Percentiles rank a stretch among this genome's conserved stretches.
Evolutionary conservation across 306 rosid species (phyloP).

Genomic region (Alnus glutinosa): DNA sequence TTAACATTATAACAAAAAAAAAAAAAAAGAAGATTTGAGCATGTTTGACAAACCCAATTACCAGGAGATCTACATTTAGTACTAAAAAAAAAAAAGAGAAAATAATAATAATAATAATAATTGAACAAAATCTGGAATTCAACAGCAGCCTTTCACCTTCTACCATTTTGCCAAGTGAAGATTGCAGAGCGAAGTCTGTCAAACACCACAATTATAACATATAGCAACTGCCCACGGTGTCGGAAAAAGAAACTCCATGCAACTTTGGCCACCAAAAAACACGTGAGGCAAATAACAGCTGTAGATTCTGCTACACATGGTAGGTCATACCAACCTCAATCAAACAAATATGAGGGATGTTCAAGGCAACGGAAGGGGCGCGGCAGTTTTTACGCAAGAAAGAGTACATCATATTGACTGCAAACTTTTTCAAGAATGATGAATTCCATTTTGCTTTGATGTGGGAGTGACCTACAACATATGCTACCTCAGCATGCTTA

Average conservation of each 20-base stretch:
- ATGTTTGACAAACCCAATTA: constrained; percentile 30
- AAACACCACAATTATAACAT: background rate
- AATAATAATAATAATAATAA: background rate
- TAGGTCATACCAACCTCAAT: constrained; percentile 90
- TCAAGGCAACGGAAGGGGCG: constrained; percentile 71
- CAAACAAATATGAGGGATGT: constrained; percentile 84
- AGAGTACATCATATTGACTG: constrained; percentile 66
- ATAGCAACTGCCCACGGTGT: background rate
- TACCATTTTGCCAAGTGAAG: background rate
- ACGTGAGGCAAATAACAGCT: constrained; percentile 15
- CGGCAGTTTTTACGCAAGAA: constrained; percentile 87
- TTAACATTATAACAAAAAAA: constrained; percentile 6
- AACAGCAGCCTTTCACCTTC: background rate
- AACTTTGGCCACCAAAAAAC: constrained; percentile 25
- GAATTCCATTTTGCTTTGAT: constrained; percentile 79
- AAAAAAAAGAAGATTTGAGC: background rate
- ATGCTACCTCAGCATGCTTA: constrained; percentile 78
- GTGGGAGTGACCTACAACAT: constrained; percentile 75
- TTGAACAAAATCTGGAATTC: background rate
- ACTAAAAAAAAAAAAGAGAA: too few relatives aligned
- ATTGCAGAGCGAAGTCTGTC: background rate
- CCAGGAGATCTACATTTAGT: constrained; percentile 12
- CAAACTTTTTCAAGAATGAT: constrained; percentile 57
- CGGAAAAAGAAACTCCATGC: background rate
- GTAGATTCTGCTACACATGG: constrained; percentile 48